phyloP scores from a whole-genome alignment of 2,329 filamentous ascomycete genomes.

The Colletotrichum sp. region DNA sequence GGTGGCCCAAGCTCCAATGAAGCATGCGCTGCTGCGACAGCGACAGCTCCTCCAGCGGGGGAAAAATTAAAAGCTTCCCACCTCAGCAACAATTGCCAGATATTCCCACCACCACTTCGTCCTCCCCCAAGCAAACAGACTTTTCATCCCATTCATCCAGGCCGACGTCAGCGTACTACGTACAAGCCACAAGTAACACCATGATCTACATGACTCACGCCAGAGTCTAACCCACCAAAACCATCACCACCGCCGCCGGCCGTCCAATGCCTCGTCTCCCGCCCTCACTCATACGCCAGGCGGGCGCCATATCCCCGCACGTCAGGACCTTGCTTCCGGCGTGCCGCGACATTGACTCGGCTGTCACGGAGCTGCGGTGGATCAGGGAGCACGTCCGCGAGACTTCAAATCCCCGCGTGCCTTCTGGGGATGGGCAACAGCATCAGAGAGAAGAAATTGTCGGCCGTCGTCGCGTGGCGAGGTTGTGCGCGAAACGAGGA shows the following conservation, averaged over 20 bases:
- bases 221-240: not conserved
- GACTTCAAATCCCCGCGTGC: not conserved
- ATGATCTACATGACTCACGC: not conserved
- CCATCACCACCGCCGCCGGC: not conserved
- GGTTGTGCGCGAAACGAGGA: constrained; percentile 54
- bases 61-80: not conserved
- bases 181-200: not conserved
- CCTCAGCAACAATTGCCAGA: not conserved
- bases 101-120: not conserved
- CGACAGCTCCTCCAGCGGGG: not conserved
- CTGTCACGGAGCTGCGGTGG: constrained; percentile 76
- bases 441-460: not conserved
- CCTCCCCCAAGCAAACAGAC: not conserved
- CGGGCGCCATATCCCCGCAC: constrained; percentile 57
- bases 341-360: constrained; percentile 67
- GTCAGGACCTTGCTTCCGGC: constrained; percentile 66
- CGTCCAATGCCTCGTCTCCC: constrained; percentile 65
- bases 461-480: constrained; percentile 15
- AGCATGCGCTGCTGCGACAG: not conserved
- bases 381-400: constrained; percentile 62
- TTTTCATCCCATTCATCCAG: not conserved
- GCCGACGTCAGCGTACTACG: not conserved
- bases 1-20: constrained; percentile 13
- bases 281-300: constrained; percentile 61
- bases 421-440: not conserved